Evolutionary conservation across 371 early-diverging fungal genomes (phyloP).

Genomic region (Apophysomyces ossiformis): DNA sequence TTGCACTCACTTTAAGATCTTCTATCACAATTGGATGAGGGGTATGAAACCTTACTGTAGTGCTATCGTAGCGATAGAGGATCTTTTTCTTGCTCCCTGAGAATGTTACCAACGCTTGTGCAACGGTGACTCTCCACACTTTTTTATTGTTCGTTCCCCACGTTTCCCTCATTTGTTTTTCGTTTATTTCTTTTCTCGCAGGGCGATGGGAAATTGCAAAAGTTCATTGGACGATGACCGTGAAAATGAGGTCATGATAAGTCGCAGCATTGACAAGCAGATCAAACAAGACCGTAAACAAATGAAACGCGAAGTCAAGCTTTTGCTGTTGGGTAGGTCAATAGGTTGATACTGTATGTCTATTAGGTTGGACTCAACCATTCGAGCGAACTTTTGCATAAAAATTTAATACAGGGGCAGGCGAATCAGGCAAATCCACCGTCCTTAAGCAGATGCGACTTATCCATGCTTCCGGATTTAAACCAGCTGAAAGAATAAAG

Average conservation of each 20-base stretch:
- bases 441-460: conserved; percentile 93
- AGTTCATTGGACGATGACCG: conserved; percentile 13
- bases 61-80: no score
- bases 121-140: no score
- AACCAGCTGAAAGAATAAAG: conserved; percentile 72
- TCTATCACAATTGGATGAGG: no score
- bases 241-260: conserved; percentile 26
- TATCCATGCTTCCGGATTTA: conserved; percentile 87
- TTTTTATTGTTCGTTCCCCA: no score
- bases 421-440: conserved; percentile 94
- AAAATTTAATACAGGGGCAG: conserved; percentile 73
- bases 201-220: conserved; percentile 14
- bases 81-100: no score
- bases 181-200: no score
- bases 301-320: conserved; percentile 76
- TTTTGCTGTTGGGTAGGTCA: conserved; percentile 75
- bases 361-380: not conserved
- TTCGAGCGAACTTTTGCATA: not conserved
- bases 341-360: not conserved
- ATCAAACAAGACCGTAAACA: conserved; percentile 67
- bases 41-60: no score
- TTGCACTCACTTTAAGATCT: no score
- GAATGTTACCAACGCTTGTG: no score
- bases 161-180: no score
- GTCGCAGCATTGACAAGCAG: conserved; percentile 74